Evolutionary conservation across 2,329 filamentous ascomycete genomes (phyloP).

Genomic region (Fusarium fracticaudum): DNA sequence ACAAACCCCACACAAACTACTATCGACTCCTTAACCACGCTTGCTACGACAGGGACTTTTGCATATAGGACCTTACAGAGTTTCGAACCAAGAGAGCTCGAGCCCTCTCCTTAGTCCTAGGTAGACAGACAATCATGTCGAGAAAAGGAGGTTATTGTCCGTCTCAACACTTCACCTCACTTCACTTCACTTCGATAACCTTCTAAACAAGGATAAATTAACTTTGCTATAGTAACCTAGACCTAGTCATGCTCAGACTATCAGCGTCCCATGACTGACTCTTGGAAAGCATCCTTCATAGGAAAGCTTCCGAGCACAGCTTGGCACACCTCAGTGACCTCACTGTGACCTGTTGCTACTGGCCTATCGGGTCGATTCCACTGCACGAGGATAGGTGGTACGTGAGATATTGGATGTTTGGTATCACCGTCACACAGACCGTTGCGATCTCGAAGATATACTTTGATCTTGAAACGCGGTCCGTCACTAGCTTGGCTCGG

Average conservation of each 20-base stretch:
- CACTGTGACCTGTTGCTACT: neutral
- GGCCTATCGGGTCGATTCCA: constrained; percentile 20
- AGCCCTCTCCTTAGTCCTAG: neutral
- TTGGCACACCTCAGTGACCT: neutral
- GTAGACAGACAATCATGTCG: neutral
- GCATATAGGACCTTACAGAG: neutral
- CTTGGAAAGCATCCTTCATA: neutral
- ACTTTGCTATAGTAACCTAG: neutral
- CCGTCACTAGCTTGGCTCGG: neutral
- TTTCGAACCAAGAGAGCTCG: constrained; percentile 3
- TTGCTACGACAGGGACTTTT: neutral
- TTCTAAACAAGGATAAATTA: constrained; percentile 4
- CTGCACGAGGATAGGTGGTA: neutral
- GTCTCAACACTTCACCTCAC: neutral
- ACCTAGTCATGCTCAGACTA: constrained; percentile 3
- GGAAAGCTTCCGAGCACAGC: neutral
- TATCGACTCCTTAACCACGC: neutral
- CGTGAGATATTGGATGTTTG: neutral
- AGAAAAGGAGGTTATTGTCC: neutral
- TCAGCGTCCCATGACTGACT: constrained; percentile 1
- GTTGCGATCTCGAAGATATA: neutral
- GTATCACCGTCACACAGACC: constrained; percentile 1
- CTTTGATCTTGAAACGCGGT: constrained; percentile 12
- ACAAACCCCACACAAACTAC: constrained; percentile 20
- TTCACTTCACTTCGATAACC: neutral